Base-by-base conservation (phyloP, 1,284 basidiomycete species). In the Trichosporon sp. region DNA sequence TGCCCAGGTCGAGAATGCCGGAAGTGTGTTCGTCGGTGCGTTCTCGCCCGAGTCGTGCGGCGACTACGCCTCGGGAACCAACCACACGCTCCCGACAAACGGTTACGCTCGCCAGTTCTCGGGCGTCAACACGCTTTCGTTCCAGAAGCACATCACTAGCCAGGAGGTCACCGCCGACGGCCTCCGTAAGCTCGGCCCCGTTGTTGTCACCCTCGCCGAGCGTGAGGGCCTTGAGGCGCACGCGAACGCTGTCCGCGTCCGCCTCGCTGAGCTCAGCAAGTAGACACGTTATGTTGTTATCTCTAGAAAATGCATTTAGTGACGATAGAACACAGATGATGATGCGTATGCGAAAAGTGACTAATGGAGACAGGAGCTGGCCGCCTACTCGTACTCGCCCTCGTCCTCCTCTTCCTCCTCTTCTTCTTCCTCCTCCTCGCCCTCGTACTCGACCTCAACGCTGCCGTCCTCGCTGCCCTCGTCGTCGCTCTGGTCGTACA, bases 91-190 rank as follows among this genome's bases (percentile, higher is more conserved):
- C 35, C 93, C 93, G 29, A 96, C 92, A 3, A 95, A 94, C 77
- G 95, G 95, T 23, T 98, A 95, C 79, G 97, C 97, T 15, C 90
- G 94, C 68, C 95, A 98, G 81, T 99, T 97, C 85, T 95, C 93
- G 74, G 97, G 97, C 18, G 97, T 99, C 75, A 98, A 97, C 84
- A 98, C 96, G 0, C 86, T 89, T 23, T 95, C 95, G 1, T 99
- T 99, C 90, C 95, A 98, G 83, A 99, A 99, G 84, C 92, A 98
- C 83, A 98, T 99, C 78, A 99, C 97, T 6, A 92, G 92, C 8
- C 97, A 99, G 81, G 91, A 95, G 78, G 88, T 99, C 31, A 92
- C 93, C 3, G 83, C 86, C 15, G 88, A 88, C 21, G 97, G 97
- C 6, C 85, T 99, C 66, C 85, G 86, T 74, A 85, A 80, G 2